Base-by-base conservation (phyloP, 345 rosid genomes). In the Psidium guajava region DNA sequence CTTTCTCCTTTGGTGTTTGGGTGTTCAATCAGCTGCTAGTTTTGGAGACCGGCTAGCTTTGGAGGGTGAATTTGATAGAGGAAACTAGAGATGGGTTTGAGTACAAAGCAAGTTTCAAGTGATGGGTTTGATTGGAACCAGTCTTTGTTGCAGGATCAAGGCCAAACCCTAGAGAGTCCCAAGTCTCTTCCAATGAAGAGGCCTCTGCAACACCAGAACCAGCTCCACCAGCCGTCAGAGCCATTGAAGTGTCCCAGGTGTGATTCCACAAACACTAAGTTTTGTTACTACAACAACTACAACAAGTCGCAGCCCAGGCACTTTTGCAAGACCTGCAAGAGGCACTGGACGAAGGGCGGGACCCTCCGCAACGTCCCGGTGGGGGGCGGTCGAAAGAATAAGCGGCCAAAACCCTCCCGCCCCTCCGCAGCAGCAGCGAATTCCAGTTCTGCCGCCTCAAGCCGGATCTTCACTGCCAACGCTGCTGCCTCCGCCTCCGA, bases 261-360 rank as follows among this genome's bases (percentile, higher is more conserved):
- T 87, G 97, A 95, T 82, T 96, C 99, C 6, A 85, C 90, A 5
- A 94, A 96, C 90, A 96, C 99, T 20, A 96, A 96, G 93, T 96
- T 96, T 61, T 96, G 99, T 84, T 96, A 96, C 87, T 96, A 91
- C 90, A 95, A 96, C 91, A 96, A 96, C 88, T 95, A 96, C 83
- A 96, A 94, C 90, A 95, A 90, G 82, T 91, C 98, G 82, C 99
- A 96, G 89, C 99, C 99, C 52, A 91, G 98, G 85, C 93, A 96
- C 89, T 92, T 93, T 56, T 96, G 99, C 92, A 96, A 93, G 92
- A n/a, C 93, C 87, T 95, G 99, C 89, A 92, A 94, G 91, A 92
- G 99, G 87, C 97, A 96, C 89, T 96, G 99, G 99, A 96, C 98
- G 9, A 90, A 93, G 93, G 99, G 99, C 85, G 99, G 99, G 42